Conservation (phyloP, 164 flowering plant species). For the Nelumbo lutea region DNA sequence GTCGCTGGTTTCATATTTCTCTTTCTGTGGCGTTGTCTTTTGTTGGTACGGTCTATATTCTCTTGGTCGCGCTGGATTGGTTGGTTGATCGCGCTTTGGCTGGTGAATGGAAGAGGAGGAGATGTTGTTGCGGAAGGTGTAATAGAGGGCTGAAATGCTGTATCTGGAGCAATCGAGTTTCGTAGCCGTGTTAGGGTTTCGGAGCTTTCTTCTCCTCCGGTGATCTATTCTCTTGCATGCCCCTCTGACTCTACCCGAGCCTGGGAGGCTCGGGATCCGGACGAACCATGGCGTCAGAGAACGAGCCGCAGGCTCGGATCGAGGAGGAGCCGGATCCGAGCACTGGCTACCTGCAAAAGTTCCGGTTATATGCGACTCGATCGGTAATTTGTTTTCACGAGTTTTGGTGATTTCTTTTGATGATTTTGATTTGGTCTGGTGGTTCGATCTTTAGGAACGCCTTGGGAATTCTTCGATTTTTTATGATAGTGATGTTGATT, state of each 20-base stretch:
- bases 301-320: slow-evolving; percentile 20
- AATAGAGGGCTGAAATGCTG: slow-evolving; percentile 17
- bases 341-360: slow-evolving; percentile 49
- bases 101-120: slow-evolving; percentile 1
- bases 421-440: not conserved
- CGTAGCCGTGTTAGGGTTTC: slow-evolving; percentile 1
- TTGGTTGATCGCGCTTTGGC: not conserved
- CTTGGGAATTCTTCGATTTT: no score
- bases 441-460: no score
- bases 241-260: slow-evolving; percentile 28
- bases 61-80: no score
- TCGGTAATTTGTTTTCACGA: slow-evolving; percentile 38
- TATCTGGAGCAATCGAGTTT: slow-evolving; percentile 41
- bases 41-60: no score
- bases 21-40: no score
- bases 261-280: slow-evolving; percentile 36
- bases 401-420: not conserved
- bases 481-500: no score
- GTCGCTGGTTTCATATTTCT: no score
- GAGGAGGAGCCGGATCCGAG: slow-evolving; percentile 12
- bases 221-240: slow-evolving; percentile 18
- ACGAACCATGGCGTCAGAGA: slow-evolving; percentile 33
- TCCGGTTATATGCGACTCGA: slow-evolving; percentile 71
- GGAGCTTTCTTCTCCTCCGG: not conserved
- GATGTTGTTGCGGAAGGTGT: not conserved